Conservation (phyloP, 257 asterid genomes). For the Scutellaria barbata region DNA sequence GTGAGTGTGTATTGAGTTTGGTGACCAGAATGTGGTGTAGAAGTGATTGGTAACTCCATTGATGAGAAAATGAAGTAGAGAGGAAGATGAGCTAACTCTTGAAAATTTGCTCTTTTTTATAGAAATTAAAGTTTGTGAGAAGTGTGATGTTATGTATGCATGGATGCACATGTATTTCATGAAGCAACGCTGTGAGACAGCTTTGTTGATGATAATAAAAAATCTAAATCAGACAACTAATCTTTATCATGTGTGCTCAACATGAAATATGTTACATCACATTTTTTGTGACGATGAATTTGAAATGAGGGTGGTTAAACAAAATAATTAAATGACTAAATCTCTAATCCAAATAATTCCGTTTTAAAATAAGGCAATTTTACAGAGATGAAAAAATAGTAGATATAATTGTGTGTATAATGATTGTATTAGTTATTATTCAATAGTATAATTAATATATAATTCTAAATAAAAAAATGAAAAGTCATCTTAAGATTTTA, state of each 20-base stretch:
- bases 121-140: not conserved
- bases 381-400: too few species aligned
- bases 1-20: conserved; percentile 48
- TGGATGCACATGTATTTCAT: conserved; percentile 36
- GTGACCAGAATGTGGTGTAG: conserved; percentile 30
- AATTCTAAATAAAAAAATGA: not conserved
- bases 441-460: too few species aligned
- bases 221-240: not conserved
- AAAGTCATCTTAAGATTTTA: not conserved
- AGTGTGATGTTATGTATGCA: conserved; percentile 24
- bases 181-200: conserved; percentile 18
- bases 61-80: conserved; percentile 16
- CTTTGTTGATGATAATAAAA: conserved; percentile 11
- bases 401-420: too few species aligned
- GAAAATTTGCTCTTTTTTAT: conserved; percentile 37
- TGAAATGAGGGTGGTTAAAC: not conserved
- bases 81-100: conserved; percentile 51
- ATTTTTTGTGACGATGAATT: conserved; percentile 15
- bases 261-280: not conserved
- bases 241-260: conserved; percentile 32
- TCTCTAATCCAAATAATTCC: too few species aligned
- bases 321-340: too few species aligned
- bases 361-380: too few species aligned
- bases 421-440: too few species aligned
- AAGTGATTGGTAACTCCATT: conserved; percentile 61